Evolutionary conservation across 306 rosid genomes (phyloP).

Genomic region (Quercus robur): DNA sequence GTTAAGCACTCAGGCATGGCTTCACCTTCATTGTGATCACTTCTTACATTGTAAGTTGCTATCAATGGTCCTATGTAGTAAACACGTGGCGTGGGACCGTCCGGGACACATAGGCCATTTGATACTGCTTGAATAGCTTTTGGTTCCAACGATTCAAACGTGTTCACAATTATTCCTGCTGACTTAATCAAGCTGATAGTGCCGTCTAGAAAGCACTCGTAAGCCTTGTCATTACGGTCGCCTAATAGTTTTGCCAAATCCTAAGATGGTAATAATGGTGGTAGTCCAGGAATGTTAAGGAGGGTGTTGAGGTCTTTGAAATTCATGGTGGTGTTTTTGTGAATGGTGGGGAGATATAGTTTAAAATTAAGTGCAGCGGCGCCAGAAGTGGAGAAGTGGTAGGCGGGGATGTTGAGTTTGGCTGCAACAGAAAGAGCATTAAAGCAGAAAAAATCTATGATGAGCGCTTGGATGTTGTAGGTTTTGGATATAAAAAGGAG

Average conservation of each 20-base stretch:
- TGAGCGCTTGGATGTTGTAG: constrained; percentile 27
- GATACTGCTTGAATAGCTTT: constrained; percentile 19
- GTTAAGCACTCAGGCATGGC: constrained; percentile 27
- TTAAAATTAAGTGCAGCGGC: constrained; percentile 13
- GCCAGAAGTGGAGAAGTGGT: constrained; percentile 31
- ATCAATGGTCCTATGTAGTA: constrained; percentile 45
- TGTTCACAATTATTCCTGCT: constrained; percentile 33
- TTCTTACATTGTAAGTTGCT: neutral
- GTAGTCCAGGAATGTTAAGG: constrained; percentile 24
- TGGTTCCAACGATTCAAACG: constrained; percentile 37
- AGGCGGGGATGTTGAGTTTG: constrained; percentile 30
- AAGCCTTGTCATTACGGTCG: constrained; percentile 24
- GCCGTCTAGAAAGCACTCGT: neutral
- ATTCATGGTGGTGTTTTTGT: constrained; percentile 8
- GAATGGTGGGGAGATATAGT: constrained; percentile 13
- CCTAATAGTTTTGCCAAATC: constrained; percentile 27
- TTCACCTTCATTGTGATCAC: neutral
- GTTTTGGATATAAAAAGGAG: constrained; percentile 10
- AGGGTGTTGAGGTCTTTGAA: constrained; percentile 8
- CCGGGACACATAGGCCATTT: constrained; percentile 28
- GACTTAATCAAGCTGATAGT: constrained; percentile 11
- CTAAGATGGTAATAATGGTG: neutral
- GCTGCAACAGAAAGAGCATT: constrained; percentile 10
- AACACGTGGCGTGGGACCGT: constrained; percentile 21
- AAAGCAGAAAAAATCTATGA: constrained; percentile 41